phyloP scores from a whole-genome alignment of 257 asterid species.

The Fraxinus americana region DNA sequence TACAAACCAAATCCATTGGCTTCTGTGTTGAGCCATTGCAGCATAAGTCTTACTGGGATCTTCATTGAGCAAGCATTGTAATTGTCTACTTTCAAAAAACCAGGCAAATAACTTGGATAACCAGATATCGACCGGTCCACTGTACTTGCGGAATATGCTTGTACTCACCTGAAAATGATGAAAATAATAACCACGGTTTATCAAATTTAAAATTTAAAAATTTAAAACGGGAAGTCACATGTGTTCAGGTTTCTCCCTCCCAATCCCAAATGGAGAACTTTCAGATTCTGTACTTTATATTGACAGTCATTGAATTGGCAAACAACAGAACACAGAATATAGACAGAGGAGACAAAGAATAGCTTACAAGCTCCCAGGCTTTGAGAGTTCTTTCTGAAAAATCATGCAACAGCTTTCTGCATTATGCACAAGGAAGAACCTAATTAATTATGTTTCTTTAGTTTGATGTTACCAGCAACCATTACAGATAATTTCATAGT shows the following conservation, averaged over 20 bases:
- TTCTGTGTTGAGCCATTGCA: conserved; percentile 88
- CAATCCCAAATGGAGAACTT: not conserved
- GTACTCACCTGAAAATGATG: conserved; percentile 59
- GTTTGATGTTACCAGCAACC: conserved; percentile 2
- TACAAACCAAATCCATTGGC: conserved; percentile 94
- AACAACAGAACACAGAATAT: not conserved
- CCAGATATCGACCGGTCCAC: conserved; percentile 83
- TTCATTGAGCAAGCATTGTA: conserved; percentile 66
- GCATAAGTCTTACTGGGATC: conserved; percentile 61
- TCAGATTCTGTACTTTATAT: not conserved
- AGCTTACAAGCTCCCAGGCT: conserved; percentile 82
- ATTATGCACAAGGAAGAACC: conserved; percentile 13
- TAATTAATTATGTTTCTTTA: not conserved
- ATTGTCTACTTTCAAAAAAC: conserved; percentile 30
- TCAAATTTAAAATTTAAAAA: not conserved
- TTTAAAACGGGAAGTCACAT: not conserved
- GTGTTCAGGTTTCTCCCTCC: not conserved
- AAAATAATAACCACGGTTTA: not conserved
- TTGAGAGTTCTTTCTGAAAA: conserved; percentile 45
- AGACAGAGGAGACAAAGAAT: not conserved
- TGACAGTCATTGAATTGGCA: not conserved
- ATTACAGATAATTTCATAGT: conserved; percentile 12
- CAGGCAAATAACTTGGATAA: conserved; percentile 51
- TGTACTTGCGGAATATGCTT: conserved; percentile 73
- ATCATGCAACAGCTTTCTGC: conserved; percentile 59